These are phyloP conservation scores for Xylaria sp. DNA, from an alignment of 2,329 filamentous ascomycete species.

Conservation along the genomic window DNA sequence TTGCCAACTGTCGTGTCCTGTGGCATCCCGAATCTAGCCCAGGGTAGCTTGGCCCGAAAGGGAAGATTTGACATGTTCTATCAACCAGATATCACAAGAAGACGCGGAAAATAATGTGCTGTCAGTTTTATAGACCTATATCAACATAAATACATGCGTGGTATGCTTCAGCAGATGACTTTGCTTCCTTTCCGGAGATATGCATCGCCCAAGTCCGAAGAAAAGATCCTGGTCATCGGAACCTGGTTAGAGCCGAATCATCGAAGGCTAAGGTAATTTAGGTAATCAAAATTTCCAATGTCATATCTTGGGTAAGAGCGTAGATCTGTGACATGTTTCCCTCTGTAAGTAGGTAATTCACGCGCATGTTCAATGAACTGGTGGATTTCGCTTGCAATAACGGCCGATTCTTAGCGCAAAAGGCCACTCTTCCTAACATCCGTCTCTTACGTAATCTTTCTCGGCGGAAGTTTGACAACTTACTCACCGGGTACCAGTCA, in stretches of 20 bases:
- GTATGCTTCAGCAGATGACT: neutral
- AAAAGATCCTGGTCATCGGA: conserved; percentile 2
- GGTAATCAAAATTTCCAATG: neutral
- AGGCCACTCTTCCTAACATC: neutral
- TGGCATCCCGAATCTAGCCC: neutral
- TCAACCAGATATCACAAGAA: neutral
- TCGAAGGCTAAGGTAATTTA: neutral
- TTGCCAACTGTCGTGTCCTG: too few relatives aligned
- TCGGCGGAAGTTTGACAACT: neutral
- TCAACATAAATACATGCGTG: neutral
- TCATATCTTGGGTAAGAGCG: neutral
- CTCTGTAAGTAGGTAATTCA: neutral
- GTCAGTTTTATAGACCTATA: neutral
- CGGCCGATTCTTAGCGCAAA: neutral
- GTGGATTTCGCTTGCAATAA: neutral
- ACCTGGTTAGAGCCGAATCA: neutral
- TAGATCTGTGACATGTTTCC: neutral
- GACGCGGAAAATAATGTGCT: neutral
- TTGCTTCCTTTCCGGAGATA: neutral
- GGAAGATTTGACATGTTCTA: neutral
- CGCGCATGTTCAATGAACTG: neutral
- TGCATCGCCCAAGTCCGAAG: neutral
- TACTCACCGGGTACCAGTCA: neutral
- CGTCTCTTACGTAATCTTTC: neutral
- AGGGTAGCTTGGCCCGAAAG: neutral